Evolutionary conservation across 768 basidiomycete genomes (phyloP).

Genomic region (Rhizopogon salebrosus): DNA sequence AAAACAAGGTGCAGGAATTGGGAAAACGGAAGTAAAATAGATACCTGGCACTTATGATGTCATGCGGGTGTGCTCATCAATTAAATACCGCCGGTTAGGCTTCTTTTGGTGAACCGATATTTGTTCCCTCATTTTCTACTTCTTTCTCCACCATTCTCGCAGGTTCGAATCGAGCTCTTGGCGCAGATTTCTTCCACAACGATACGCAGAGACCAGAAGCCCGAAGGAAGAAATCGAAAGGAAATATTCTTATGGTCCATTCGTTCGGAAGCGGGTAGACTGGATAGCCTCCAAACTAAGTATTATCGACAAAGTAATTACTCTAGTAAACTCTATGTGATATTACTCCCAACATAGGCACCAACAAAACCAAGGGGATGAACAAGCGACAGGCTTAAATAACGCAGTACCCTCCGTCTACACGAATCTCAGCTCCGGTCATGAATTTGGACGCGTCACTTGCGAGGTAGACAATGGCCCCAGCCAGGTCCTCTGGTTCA

Average conservation of each 20-base stretch:
- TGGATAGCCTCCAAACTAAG: neutral
- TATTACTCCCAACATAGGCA: slow-evolving; percentile 8
- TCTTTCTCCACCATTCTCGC: neutral
- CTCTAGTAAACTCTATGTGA: slow-evolving; percentile 6
- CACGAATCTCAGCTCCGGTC: slow-evolving; percentile 79
- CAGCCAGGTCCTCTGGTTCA: slow-evolving; percentile 87
- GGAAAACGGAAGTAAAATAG: neutral
- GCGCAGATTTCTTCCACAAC: no score
- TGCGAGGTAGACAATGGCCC: slow-evolving; percentile 84
- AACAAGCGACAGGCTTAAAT: slow-evolving; percentile 37
- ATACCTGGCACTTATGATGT: slow-evolving; percentile 3
- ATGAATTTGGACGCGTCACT: slow-evolving; percentile 89
- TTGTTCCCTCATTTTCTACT: neutral
- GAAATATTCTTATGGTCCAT: neutral
- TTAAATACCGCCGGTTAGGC: neutral
- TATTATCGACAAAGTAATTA: slow-evolving; percentile 1
- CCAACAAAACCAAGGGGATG: neutral
- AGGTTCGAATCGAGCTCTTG: neutral
- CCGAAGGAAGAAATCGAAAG: no score
- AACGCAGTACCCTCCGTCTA: slow-evolving; percentile 87
- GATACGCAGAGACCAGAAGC: no score
- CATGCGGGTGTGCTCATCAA: neutral
- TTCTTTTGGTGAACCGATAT: neutral
- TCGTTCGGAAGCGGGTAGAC: neutral
- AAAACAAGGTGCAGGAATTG: neutral